Conservation (phyloP, 75 land plant species). For the Ceratopteris richardii region DNA sequence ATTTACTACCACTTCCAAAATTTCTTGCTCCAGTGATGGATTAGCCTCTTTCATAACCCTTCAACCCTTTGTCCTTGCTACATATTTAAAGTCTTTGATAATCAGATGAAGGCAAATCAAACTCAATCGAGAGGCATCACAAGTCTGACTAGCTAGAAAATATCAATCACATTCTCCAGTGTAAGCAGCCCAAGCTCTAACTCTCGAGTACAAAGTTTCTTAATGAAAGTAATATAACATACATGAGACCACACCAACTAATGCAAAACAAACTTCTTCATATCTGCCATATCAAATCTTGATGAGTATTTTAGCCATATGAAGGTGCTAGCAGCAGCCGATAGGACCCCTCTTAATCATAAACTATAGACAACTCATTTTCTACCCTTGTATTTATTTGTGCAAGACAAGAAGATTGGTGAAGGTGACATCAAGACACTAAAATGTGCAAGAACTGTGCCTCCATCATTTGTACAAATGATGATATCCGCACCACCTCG, state of each 20-base stretch:
- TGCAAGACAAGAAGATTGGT: neutral
- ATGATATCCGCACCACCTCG: conserved; percentile 57
- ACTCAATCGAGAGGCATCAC: conserved; percentile 74
- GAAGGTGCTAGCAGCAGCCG: conserved; percentile 4
- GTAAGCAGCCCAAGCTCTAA: conserved; percentile 50
- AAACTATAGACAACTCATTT: neutral
- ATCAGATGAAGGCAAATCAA: conserved; percentile 59
- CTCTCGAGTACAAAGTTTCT: conserved; percentile 36
- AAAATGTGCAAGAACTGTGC: conserved; percentile 50
- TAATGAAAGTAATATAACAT: conserved; percentile 52
- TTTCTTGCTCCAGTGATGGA: conserved; percentile 72
- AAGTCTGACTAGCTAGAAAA: conserved; percentile 66
- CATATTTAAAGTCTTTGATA: conserved; percentile 50
- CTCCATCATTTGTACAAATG: conserved; percentile 38
- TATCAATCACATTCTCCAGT: conserved; percentile 74
- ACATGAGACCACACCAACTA: conserved; percentile 70
- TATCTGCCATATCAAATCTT: conserved; percentile 58
- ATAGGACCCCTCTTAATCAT: neutral
- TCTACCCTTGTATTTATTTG: neutral
- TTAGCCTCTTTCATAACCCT: conserved; percentile 65
- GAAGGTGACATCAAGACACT: conserved; percentile 28
- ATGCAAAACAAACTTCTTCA: conserved; percentile 62
- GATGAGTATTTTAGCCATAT: neutral
- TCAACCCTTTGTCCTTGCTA: conserved; percentile 78
- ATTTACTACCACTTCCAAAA: conserved; percentile 63